phyloP scores from a whole-genome alignment of 208 protist species.

The Trypanosoma vivax region DNA sequence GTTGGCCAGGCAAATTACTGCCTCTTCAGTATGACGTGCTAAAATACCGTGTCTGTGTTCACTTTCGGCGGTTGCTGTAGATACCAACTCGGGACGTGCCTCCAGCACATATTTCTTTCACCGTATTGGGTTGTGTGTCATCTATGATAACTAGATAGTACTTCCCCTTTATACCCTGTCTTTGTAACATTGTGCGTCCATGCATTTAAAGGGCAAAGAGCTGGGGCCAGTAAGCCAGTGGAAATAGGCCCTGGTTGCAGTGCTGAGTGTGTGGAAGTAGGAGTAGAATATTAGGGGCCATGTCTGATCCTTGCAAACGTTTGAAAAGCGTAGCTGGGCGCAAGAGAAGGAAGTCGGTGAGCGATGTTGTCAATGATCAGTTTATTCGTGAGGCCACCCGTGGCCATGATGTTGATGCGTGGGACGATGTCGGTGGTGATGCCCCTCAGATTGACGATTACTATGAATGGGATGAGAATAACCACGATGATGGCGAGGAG shows the following conservation, averaged over 20 bases:
- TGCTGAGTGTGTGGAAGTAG: neutral
- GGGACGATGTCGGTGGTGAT: constrained; percentile 15
- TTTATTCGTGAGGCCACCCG: constrained; percentile 14
- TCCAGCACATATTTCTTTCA: too few relatives aligned
- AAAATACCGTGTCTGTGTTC: neutral
- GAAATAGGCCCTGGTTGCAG: neutral
- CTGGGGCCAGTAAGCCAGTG: too few relatives aligned
- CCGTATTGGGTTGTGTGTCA: too few relatives aligned
- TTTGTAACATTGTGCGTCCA: too few relatives aligned
- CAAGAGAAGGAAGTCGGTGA: constrained; percentile 49
- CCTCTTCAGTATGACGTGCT: neutral
- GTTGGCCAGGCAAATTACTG: neutral
- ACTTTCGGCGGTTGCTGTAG: too few relatives aligned
- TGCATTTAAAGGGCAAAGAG: too few relatives aligned
- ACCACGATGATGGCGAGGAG: constrained; percentile 6
- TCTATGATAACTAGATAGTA: too few relatives aligned
- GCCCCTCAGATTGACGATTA: constrained; percentile 16
- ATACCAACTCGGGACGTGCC: too few relatives aligned
- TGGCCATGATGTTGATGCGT: constrained; percentile 1
- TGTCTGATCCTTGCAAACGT: constrained; percentile 3
- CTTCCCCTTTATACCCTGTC: too few relatives aligned
- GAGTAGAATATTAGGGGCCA: neutral
- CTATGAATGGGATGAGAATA: constrained; percentile 3
- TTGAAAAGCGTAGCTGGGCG: neutral
- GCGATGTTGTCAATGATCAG: constrained; percentile 67